A percentile compares a stretch with the other conserved stretches of the same genome.
Evolutionary conservation across 306 rosid genomes (phyloP).

Genomic region (Citrullus amarus): DNA sequence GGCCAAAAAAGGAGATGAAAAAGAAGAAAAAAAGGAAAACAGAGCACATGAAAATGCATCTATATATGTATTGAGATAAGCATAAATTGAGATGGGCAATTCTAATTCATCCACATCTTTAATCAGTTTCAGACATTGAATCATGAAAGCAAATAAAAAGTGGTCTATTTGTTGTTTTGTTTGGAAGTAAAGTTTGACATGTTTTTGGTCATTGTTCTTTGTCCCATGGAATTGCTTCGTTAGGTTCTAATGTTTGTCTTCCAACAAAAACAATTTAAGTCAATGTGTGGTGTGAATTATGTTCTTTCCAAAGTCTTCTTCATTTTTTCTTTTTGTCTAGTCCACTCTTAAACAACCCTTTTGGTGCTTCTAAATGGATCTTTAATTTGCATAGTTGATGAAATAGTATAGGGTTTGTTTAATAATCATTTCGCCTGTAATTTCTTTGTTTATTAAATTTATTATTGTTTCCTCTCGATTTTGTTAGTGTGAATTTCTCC

Average conservation of each 20-base stretch:
- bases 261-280: not conserved
- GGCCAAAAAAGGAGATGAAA: not conserved
- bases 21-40: not conserved
- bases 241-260: constrained; percentile 2
- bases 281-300: not conserved
- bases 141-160: not conserved
- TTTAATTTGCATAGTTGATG: not conserved
- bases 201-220: not conserved
- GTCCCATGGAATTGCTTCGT: not conserved
- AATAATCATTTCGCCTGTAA: too few relatives aligned
- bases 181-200: not conserved
- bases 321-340: not conserved
- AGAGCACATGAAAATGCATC: not conserved
- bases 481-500: too few relatives aligned
- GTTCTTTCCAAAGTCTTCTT: not conserved
- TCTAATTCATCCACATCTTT: not conserved
- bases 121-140: not conserved
- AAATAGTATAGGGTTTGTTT: not conserved
- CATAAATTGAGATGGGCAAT: not conserved
- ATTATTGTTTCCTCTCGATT: too few relatives aligned
- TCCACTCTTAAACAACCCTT: not conserved
- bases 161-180: not conserved
- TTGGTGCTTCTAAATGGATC: not conserved
- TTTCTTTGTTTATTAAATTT: not conserved
- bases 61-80: not conserved